These are phyloP conservation scores for Parasarocladium wereldwijsianum DNA, from an alignment of 2,329 filamentous ascomycete species.

Conservation along the genomic window DNA sequence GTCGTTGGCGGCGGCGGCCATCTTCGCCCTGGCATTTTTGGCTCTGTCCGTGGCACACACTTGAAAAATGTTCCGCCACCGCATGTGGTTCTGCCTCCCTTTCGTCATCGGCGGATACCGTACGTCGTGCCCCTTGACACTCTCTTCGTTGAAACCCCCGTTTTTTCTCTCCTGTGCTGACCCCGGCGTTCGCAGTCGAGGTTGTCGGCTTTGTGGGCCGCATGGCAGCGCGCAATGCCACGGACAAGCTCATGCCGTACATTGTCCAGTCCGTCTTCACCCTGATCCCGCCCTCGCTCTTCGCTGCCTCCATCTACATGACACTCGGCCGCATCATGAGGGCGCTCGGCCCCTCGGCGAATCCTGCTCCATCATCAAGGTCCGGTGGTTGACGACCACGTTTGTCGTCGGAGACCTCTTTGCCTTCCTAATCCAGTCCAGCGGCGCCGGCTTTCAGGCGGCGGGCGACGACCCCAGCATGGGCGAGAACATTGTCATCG, in stretches of 20 bases:
- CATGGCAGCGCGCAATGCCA: slow-evolving; percentile 10
- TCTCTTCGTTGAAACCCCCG: neutral
- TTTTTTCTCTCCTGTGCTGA: neutral
- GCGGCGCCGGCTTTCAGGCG: slow-evolving; percentile 14
- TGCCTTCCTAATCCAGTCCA: slow-evolving; percentile 15
- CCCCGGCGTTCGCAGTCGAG: slow-evolving; percentile 14
- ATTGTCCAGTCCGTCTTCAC: slow-evolving; percentile 22
- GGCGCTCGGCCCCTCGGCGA: slow-evolving; percentile 12
- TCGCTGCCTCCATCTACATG: slow-evolving; percentile 31
- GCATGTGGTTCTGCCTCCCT: slow-evolving; percentile 32
- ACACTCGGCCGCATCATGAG: slow-evolving; percentile 23
- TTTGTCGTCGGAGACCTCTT: slow-evolving; percentile 17
- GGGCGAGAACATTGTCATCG: slow-evolving; percentile 33
- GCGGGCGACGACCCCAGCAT: slow-evolving; percentile 11
- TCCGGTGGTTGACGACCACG: slow-evolving; percentile 14
- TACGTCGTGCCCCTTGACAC: slow-evolving; percentile 15
- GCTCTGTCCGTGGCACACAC: slow-evolving; percentile 23
- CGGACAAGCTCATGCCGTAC: slow-evolving; percentile 12
- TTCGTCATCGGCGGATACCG: slow-evolving; percentile 29
- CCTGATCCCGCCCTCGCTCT: slow-evolving; percentile 27
- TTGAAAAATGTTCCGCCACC: slow-evolving; percentile 23
- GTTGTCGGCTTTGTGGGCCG: slow-evolving; percentile 18
- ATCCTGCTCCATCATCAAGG: slow-evolving; percentile 9
- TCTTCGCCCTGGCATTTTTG: slow-evolving; percentile 29
- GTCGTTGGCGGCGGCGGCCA: slow-evolving; percentile 25